phyloP scores from a whole-genome alignment of 2,329 filamentous ascomycete species.

The Sporothrix globosa region DNA sequence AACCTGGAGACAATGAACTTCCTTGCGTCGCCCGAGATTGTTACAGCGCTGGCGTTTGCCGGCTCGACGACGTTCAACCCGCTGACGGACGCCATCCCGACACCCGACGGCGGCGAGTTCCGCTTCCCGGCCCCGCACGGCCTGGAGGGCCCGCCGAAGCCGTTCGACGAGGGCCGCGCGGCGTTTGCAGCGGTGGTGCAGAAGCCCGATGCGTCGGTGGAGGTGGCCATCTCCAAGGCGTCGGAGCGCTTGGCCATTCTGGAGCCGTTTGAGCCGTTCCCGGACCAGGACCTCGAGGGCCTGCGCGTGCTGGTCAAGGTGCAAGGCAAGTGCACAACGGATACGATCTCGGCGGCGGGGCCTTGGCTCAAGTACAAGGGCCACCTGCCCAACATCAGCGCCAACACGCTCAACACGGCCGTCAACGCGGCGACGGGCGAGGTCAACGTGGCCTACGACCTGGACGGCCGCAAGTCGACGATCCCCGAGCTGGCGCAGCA shows the following conservation, averaged over 20 bases:
- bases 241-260: constrained; percentile 88
- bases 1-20: constrained; percentile 99
- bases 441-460: constrained; percentile 89
- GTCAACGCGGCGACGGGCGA: constrained; percentile 90
- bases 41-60: constrained; percentile 93
- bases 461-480: constrained; percentile 71
- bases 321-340: constrained; percentile 96
- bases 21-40: constrained; percentile 91
- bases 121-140: constrained; percentile 81
- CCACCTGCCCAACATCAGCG: constrained; percentile 94
- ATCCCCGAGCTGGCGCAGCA: constrained; percentile 85
- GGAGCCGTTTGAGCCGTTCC: constrained; percentile 87
- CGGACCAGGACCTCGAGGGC: constrained; percentile 69
- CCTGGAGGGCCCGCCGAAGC: constrained; percentile 60
- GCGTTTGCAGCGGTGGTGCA: constrained; percentile 73
- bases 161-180: constrained; percentile 78
- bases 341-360: constrained; percentile 95
- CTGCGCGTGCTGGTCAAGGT: constrained; percentile 94
- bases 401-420: constrained; percentile 95
- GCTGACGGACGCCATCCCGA: constrained; percentile 80
- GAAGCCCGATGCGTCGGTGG: constrained; percentile 68
- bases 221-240: constrained; percentile 80
- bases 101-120: constrained; percentile 79
- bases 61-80: constrained; percentile 96
- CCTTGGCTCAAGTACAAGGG: constrained; percentile 99